Evolutionary conservation across 2,329 filamentous ascomycete genomes (phyloP).

Genomic region (Sporothrix dimorphospora): DNA sequence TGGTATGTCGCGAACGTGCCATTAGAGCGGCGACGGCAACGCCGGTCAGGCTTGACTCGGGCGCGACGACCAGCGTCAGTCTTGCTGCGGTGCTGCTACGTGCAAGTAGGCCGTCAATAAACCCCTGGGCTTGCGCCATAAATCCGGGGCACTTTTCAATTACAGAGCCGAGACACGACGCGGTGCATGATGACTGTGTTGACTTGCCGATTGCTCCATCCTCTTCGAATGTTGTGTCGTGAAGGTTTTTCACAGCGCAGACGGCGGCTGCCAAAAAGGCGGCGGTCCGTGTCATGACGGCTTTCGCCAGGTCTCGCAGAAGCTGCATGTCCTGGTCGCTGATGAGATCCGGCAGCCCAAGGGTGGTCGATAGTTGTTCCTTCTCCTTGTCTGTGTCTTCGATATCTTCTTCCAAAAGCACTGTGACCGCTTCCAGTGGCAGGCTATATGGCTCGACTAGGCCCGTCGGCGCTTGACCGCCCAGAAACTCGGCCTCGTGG

Average conservation of each 20-base stretch:
- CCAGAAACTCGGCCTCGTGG: neutral
- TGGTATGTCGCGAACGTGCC: neutral
- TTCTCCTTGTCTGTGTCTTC: neutral
- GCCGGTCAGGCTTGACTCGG: neutral
- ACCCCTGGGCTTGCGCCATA: neutral
- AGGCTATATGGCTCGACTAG: neutral
- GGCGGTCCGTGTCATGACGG: neutral
- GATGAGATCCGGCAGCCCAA: neutral
- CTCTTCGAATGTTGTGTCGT: neutral
- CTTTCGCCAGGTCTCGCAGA: neutral
- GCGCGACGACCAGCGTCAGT: neutral
- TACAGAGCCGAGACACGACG: neutral
- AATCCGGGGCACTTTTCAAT: neutral
- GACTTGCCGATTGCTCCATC: neutral
- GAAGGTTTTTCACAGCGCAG: neutral
- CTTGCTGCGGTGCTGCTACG: neutral
- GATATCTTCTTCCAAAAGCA: neutral
- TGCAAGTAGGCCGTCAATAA: neutral
- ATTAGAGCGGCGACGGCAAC: neutral
- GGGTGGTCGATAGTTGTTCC: neutral
- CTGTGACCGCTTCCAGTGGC: neutral
- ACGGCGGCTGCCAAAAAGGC: neutral
- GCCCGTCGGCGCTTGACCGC: neutral
- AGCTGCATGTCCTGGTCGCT: neutral
- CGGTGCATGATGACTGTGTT: neutral